These are phyloP conservation scores for Malassezia nana DNA, from an alignment of 1,284 basidiomycete genomes.

Conservation along the genomic window DNA sequence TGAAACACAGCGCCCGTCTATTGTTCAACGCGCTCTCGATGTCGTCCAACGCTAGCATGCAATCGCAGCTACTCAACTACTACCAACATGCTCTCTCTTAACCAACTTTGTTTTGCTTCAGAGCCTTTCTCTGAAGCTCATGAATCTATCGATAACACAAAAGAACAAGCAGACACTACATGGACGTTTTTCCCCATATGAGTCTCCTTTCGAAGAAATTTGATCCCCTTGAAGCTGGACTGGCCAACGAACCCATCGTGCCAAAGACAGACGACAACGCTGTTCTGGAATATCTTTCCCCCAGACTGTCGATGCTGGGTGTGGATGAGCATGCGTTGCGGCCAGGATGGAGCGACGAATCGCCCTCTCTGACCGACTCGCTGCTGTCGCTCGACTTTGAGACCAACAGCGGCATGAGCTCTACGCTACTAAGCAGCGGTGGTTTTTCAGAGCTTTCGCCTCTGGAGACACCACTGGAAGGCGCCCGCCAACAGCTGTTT, in stretches of 20 bases:
- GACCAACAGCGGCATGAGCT: not conserved
- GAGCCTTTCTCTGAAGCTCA: conserved; percentile 17
- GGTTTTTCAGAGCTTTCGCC: conserved; percentile 1
- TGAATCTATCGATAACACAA: conserved; percentile 4
- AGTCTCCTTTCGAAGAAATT: not conserved
- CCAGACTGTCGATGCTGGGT: not conserved
- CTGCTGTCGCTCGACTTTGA: conserved; percentile 17
- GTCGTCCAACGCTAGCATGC: not conserved
- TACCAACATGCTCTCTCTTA: conserved; percentile 13
- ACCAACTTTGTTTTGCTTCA: conserved; percentile 9
- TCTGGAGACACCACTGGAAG: not conserved
- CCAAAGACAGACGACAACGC: conserved; percentile 5
- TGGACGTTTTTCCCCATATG: not conserved
- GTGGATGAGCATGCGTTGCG: not conserved
- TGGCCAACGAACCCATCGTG: not conserved
- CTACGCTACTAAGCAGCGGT: not conserved
- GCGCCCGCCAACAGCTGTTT: not conserved
- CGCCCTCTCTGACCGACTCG: conserved; percentile 13
- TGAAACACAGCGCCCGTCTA: conserved; percentile 5
- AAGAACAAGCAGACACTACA: not conserved
- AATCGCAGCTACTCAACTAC: conserved; percentile 8
- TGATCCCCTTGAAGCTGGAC: not conserved
- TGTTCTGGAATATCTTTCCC: not conserved
- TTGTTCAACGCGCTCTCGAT: not conserved
- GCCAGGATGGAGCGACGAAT: conserved; percentile 10